Base-by-base conservation (phyloP, 129 eudicot genomes). In the Centaurea solstitialis region DNA sequence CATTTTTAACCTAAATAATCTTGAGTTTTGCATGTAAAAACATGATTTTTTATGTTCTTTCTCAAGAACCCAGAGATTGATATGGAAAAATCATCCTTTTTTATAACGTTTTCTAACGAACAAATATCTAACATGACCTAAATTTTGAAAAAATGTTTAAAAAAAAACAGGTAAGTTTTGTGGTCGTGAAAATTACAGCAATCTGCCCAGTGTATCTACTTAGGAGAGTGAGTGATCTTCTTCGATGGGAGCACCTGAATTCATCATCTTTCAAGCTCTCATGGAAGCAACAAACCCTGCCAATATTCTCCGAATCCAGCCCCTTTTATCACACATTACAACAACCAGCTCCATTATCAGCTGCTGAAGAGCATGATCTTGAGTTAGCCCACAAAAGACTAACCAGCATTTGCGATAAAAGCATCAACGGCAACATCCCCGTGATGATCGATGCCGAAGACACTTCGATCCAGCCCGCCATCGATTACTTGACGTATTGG, bases 161-260 rank as follows among this genome's bases (percentile, higher is more conserved):
- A 57, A 70, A 67, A 68, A 68, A 69, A 79, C 86, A 94, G 98
- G 94, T 88, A 21, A 92, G 98, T 77, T 92, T 85, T 84, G 91
- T 92, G 70, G 94, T 87, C 64, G 96, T 89, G 88, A 94, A 94
- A 90, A 80, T 92, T 21, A 94, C 96, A 64, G 97, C 98, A 66
- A 81, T 92, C 75, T 88, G 91, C 83, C 92, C 93, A 3, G 82
- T 85, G 9, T 62, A 59, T 47, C 75, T 94, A 72, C 92, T 94
- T 0, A 86, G 76, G 77, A 76, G 98, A 72, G 83, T 90, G 65
- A 94, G 98, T 33, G 97, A 94, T 87, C 87, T 85, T 38, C 85
- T 94, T 35, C 75, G 97, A 85, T 94, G 98, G 98, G 93, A 92
- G 59, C 61, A 86, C 80, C 86, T 68, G 73, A 83, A 92, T 38